Evolutionary conservation across 768 basidiomycete species (phyloP), one percentile per base, ranked within the genome.

Genomic region (Hypholoma fasciculare): DNA sequence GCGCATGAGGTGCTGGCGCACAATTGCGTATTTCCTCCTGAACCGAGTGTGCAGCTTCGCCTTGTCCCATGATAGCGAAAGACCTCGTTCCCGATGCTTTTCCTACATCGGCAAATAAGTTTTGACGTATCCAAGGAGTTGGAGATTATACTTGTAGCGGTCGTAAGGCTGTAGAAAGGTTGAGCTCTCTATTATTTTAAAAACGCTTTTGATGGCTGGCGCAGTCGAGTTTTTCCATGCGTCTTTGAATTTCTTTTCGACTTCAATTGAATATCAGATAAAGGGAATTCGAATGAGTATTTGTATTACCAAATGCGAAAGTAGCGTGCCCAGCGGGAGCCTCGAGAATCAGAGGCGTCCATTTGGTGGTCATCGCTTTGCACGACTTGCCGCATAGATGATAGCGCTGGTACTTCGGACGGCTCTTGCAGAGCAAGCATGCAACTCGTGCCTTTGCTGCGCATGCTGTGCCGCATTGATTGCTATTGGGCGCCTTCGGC

Each of bases 1-100:
- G 66, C 19, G 50, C 72, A 74, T 2, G 53, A 49, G 8, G 40
- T 52, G 19, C 58, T 65, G 20, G 60, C 54, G 57, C 72, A 74
- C 20, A 70, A 52, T 20, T 58, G 53, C 2, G 65, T 67, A 37
- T 69, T 68, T 2, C 64, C 66, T n/a, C 37, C 39, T 3, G 59
- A 54, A 2, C 72, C 72, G 0, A 74, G 61, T 4, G 57, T 66
- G 49, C 72, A 74, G 37, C 49, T 58, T 40, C 68, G 44, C 16
- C 55, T 59, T 2, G 72, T 74, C 23, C 72, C 72, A 43, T 74
- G 72, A 58, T 71, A 74, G 3, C 71, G 64, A 49, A 71, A 74
- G 12, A 63, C 64, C 58, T 72, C 71, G n/a, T 69, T 71, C 5
- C 69, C 69, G 17, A 20, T 7, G 9, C 9, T 56, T 59, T 62